Evolutionary conservation across 2,329 filamentous ascomycete genomes (phyloP), one percentile per base, ranked within the genome.

Genomic region (Calonectria pauciramosa): DNA sequence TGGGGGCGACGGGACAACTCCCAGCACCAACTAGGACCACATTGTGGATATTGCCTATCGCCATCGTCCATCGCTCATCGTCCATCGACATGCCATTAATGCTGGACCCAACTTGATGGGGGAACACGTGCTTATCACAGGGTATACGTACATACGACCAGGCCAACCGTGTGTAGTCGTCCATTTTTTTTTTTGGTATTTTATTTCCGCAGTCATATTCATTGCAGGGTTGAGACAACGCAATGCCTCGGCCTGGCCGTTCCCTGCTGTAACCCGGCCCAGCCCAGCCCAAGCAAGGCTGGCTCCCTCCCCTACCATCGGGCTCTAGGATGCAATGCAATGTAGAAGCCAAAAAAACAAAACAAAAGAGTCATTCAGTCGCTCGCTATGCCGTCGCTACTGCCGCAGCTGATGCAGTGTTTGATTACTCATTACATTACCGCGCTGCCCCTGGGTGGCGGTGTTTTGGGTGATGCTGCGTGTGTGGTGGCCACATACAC

Each of bases 401-500:
- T 79, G 73, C 78, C 71, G 70, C 73, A 77, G 68, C 54, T 49
- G 68, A 60, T 70, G 68, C 68, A 72, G 52, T 54, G 54, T 72
- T 63, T 63, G 44, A 72, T 72, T 72, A 63, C 70, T 71, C 52
- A 67, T 68, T 71, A 71, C 63, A 44, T 34, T 49, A 49, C 63
- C 16, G 20, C 36, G 63, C 73, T 52, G 36, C 60, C 66, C 73
- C 67, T 70, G 30, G 68, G 74, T 76, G 76, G 70, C 76, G 69
- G 76, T 70, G 72, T 54, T 59, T 51, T 41, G 41, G 49, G 67
- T 75, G 60, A 52, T 68, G 41, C 30, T 59, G n/a, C 44, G 20
- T 47, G 44, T 47, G 56, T 60, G 69, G 75, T 77, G 76, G 74
- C 76, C 72, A 78, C 66, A 66, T 68, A 77, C 68, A 68, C 52